A percentile compares a stretch with the other conserved stretches of the same genome.
Evolutionary conservation across 305 asterid genomes (phyloP).

Genomic region (Nicotiana rustica): DNA sequence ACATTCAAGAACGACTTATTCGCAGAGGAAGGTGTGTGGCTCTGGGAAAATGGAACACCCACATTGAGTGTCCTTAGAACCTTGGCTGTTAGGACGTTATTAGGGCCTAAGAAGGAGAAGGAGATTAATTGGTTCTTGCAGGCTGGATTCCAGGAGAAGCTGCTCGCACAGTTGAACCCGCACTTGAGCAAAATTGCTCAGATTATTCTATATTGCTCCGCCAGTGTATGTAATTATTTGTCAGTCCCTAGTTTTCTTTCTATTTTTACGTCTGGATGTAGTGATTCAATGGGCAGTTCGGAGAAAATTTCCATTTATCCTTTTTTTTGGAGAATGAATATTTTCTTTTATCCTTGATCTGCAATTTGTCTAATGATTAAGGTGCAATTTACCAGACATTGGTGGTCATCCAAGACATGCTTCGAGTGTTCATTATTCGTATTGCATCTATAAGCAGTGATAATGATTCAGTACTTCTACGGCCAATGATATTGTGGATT

Average conservation of each 20-base stretch:
- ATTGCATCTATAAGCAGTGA: conserved; percentile 73
- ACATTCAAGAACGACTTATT: conserved; percentile 81
- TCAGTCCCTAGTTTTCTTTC: conserved; percentile 31
- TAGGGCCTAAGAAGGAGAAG: conserved; percentile 70
- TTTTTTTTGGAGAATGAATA: too few relatives aligned
- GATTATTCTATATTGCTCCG: conserved; percentile 75
- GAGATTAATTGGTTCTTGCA: conserved; percentile 82
- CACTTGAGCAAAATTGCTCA: conserved; percentile 72
- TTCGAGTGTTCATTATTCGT: conserved; percentile 83
- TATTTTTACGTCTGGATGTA: conserved; percentile 13
- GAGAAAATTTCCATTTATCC: conserved; percentile 18
- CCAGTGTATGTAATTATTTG: conserved; percentile 68
- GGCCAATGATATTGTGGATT: conserved; percentile 62
- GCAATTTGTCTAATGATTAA: conserved; percentile 27
- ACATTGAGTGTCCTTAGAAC: conserved; percentile 70
- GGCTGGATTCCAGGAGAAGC: conserved; percentile 74
- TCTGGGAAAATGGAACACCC: conserved; percentile 93
- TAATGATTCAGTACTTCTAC: conserved; percentile 74
- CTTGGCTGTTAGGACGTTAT: conserved; percentile 69
- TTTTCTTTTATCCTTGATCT: conserved; percentile 14
- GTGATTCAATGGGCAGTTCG: conserved; percentile 14
- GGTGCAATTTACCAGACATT: conserved; percentile 48
- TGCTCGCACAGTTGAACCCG: conserved; percentile 60
- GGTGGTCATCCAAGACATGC: conserved; percentile 77
- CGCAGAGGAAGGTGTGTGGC: conserved; percentile 81